Percentiles rank a stretch among this genome's conserved stretches.
Evolutionary conservation across 176 grass and related monocot genomes (phyloP).

Genomic region (Coix lacrymajobi): DNA sequence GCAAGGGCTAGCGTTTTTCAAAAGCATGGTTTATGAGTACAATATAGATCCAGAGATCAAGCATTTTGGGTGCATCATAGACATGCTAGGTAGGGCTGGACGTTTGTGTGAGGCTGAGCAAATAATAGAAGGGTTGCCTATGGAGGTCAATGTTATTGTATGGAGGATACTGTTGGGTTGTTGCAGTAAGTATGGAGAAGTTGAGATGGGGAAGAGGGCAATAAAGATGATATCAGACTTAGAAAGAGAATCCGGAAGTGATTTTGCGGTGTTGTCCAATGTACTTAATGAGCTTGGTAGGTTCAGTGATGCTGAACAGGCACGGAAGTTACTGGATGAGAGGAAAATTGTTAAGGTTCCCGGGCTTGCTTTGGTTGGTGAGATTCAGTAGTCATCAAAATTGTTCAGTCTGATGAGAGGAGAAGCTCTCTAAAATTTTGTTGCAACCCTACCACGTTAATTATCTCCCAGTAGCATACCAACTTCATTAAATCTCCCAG

Average conservation of each 20-base stretch:
- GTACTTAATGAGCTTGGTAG: constrained; percentile 54
- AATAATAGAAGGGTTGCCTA: constrained; percentile 48
- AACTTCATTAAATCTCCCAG: neutral
- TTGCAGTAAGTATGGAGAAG: constrained; percentile 68
- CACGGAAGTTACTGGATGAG: constrained; percentile 44
- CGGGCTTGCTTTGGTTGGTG: constrained; percentile 50
- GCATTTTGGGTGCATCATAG: constrained; percentile 74
- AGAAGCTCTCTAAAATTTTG: neutral
- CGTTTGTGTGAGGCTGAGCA: constrained; percentile 50
- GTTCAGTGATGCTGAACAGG: constrained; percentile 55
- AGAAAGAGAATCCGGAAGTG: constrained; percentile 44
- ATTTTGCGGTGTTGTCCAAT: constrained; percentile 64
- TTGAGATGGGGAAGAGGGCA: constrained; percentile 58
- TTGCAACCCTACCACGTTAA: neutral
- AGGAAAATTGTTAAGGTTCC: constrained; percentile 43
- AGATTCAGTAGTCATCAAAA: constrained; percentile 1
- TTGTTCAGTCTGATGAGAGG: neutral
- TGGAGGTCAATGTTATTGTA: constrained; percentile 48
- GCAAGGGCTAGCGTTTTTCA: constrained; percentile 55
- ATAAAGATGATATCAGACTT: constrained; percentile 56
- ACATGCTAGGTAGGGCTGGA: constrained; percentile 68
- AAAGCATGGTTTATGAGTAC: constrained; percentile 56
- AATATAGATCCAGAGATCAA: constrained; percentile 51
- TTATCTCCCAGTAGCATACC: neutral
- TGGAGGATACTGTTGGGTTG: constrained; percentile 67